Base-by-base conservation (phyloP, 2,329 filamentous ascomycete species). In the Aphanoascus verrucosus region DNA sequence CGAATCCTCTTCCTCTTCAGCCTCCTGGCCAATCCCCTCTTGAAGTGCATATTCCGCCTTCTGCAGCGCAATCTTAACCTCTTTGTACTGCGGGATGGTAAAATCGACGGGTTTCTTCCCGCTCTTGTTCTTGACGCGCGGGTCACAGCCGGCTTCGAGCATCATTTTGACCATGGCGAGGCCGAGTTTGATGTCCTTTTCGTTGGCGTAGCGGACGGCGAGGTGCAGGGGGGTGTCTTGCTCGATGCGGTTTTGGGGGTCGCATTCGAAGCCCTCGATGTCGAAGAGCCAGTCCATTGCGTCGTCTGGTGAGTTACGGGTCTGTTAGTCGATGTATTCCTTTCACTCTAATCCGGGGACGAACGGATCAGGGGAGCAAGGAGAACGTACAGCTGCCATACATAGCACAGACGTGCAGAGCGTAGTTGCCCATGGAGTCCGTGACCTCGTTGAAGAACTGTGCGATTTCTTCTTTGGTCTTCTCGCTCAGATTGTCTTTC, bases 381-480 rank as follows among this genome's bases (percentile, higher is more conserved):
- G 5, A 23, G 11, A 8, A 53, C 84, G 62, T 75, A 91, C 87
- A 95, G 72, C 89, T 88, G 62, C 93, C 93, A 60, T 83, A 83
- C 31, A 81, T 77, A 32, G 91, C 91, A 48, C 90, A 93, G 62
- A 96, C 82, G 71, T 97, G 93, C 67, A 96, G 83, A 32, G 90
- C 82, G 66, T 91, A 82, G 71, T 91, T 90, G 49, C 93, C 93
- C 72, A 96, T 77, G 9, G 89, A 82, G 63, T 93, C 89, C 44
- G 81, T 86, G 49, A 90, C 87, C 46, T 81, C 79, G 75, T 98
- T 98, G 67, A 98, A 82, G 60, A 94, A 82, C 49, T 79, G 69
- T 34, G 89, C 83, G 56, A 88, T 81, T 63, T 86, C 77, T 55
- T 81, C 77, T 52, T 76, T 70, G 6, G 74, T 66, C 52, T 84